phyloP scores from a whole-genome alignment of 2,329 filamentous ascomycete genomes.

The Emmonsiellopsis sp. region DNA sequence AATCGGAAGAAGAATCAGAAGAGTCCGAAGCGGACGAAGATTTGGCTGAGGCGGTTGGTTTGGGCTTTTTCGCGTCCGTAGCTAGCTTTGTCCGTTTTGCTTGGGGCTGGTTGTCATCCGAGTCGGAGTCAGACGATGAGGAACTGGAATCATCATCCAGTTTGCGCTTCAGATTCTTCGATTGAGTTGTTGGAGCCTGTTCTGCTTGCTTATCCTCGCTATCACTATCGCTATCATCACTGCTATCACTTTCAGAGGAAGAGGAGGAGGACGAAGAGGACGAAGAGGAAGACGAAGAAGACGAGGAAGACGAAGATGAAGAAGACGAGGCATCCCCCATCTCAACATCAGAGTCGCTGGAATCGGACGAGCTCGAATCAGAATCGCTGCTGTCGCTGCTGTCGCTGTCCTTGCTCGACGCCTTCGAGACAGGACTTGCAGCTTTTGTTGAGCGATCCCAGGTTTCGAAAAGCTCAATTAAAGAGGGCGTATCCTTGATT shows the following conservation, averaged over 20 bases:
- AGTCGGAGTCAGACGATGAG: slow-evolving; percentile 26
- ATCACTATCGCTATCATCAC: slow-evolving; percentile 35
- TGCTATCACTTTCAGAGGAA: slow-evolving; percentile 39
- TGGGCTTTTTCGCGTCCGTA: not conserved
- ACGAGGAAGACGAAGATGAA: slow-evolving; percentile 26
- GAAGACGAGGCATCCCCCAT: slow-evolving; percentile 26
- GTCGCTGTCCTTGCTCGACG: slow-evolving; percentile 9
- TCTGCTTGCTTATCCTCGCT: slow-evolving; percentile 21
- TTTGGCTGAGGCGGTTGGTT: not conserved
- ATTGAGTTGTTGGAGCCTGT: slow-evolving; percentile 22
- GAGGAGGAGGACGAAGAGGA: slow-evolving; percentile 25
- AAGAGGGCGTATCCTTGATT: slow-evolving; percentile 22
- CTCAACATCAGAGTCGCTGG: slow-evolving; percentile 33
- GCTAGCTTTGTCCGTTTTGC: slow-evolving; percentile 11
- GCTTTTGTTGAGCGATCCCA: slow-evolving; percentile 10
- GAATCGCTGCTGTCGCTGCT: slow-evolving; percentile 21
- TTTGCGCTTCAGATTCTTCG: slow-evolving; percentile 49
- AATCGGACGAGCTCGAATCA: slow-evolving; percentile 22
- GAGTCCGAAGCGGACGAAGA: slow-evolving; percentile 5
- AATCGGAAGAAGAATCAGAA: slow-evolving; percentile 8
- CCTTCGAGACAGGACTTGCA: slow-evolving; percentile 4
- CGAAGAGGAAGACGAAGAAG: slow-evolving; percentile 26
- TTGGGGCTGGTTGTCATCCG: slow-evolving; percentile 18
- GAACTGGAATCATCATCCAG: slow-evolving; percentile 36
- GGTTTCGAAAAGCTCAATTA: slow-evolving; percentile 31